A percentile compares a stretch with the other conserved stretches of the same genome.
These are phyloP conservation scores for Taxillus chinensis DNA, from an alignment of 164 flowering plant genomes.

Conservation along the genomic window DNA sequence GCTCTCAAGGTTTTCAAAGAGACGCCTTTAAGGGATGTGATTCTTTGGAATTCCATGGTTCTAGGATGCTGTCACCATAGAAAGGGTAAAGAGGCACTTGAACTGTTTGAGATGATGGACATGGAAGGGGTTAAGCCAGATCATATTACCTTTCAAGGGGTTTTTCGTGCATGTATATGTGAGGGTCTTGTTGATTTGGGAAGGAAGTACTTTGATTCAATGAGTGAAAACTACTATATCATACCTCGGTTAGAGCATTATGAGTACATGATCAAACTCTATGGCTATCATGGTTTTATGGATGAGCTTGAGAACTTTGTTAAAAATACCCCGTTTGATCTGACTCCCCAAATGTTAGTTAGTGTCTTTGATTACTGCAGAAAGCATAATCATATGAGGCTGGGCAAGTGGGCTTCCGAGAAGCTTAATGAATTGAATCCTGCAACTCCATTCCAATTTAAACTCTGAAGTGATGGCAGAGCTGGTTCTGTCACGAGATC, in stretches of 20 bases:
- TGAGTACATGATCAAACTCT: conserved; percentile 52
- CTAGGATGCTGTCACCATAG: conserved; percentile 24
- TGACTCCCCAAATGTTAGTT: conserved; percentile 37
- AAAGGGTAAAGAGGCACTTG: conserved; percentile 24
- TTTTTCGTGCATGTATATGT: conserved; percentile 38
- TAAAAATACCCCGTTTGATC: conserved; percentile 40
- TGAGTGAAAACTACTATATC: conserved; percentile 28
- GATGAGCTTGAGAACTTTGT: conserved; percentile 47
- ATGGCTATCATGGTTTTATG: conserved; percentile 26
- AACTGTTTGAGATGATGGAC: conserved; percentile 32
- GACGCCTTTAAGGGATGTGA: conserved; percentile 18
- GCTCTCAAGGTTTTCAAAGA: conserved; percentile 26
- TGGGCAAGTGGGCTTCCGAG: conserved; percentile 36
- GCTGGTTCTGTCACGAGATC: too few species aligned
- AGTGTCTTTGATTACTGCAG: conserved; percentile 30
- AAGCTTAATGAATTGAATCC: conserved; percentile 25
- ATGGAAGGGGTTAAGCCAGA: conserved; percentile 37
- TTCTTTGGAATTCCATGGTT: conserved; percentile 44
- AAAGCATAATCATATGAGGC: conserved; percentile 23
- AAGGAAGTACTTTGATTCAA: conserved; percentile 25
- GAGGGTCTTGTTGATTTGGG: conserved; percentile 43
- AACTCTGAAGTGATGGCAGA: not conserved
- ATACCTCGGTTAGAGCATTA: conserved; percentile 53
- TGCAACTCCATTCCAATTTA: conserved; percentile 22
- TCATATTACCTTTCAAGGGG: conserved; percentile 40